These are phyloP conservation scores for Cadophora luteo-olivacea DNA, from an alignment of 2,329 filamentous ascomycete species.

Conservation along the genomic window DNA sequence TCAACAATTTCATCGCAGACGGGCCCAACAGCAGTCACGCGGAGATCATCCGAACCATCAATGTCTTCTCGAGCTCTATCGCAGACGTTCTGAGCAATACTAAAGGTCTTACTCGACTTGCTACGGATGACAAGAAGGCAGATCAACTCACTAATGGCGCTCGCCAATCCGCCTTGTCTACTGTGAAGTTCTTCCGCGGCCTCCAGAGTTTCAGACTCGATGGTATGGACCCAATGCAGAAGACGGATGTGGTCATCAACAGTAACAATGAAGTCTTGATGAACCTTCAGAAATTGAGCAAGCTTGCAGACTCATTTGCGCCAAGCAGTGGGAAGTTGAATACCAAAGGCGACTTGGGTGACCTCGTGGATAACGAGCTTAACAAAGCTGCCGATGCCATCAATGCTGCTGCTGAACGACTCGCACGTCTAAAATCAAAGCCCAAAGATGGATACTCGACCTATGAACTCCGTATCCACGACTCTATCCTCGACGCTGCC, in stretches of 20 bases:
- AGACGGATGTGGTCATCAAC: constrained; percentile 97
- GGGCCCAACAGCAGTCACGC: constrained; percentile 89
- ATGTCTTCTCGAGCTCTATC: constrained; percentile 86
- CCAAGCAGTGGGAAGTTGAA: constrained; percentile 85
- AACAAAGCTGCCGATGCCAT: constrained; percentile 95
- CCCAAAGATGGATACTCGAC: constrained; percentile 94
- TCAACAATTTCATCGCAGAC: constrained; percentile 98
- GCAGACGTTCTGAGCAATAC: constrained; percentile 96
- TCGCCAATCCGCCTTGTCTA: constrained; percentile 82
- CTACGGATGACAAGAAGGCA: constrained; percentile 93
- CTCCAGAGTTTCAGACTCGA: constrained; percentile 94
- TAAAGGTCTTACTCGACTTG: constrained; percentile 91
- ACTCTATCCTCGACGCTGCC: constrained; percentile 91
- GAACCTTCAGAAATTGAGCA: constrained; percentile 91
- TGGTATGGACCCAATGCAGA: constrained; percentile 86
- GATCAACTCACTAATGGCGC: constrained; percentile 85
- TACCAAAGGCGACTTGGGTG: constrained; percentile 84
- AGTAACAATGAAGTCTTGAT: constrained; percentile 96
- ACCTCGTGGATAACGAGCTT: constrained; percentile 90
- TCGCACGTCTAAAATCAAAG: constrained; percentile 94
- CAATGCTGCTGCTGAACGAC: constrained; percentile 84
- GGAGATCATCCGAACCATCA: constrained; percentile 92
- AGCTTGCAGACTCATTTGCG: constrained; percentile 89
- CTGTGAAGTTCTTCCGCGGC: constrained; percentile 93
- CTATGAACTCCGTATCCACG: constrained; percentile 95